Evolutionary conservation across 2,329 filamentous ascomycete genomes (phyloP), one percentile per base, ranked within the genome.

Genomic region (Coniochaeta prunicola): DNA sequence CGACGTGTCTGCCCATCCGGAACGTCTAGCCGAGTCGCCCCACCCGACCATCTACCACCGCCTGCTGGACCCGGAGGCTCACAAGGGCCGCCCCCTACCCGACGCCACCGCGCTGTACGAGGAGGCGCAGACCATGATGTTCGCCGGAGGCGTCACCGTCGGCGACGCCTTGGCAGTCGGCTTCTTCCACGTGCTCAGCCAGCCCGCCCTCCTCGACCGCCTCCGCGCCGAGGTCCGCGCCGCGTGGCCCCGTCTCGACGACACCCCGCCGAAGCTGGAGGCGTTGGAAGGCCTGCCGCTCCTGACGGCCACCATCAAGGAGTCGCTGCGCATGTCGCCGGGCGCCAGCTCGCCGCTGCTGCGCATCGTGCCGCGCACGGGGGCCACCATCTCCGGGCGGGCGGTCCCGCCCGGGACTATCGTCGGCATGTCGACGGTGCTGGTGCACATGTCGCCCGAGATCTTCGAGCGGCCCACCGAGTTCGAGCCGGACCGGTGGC

Each of bases 91-190:
- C 12, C 59, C 62, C 10, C 56, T 67, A 19, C 65, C 65, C 19
- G 63, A 62, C 13, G 57, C 62, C 4, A 59, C 34, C 1, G 63
- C 57, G 26, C 63, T 80, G 3, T 75, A 73, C 50, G 74, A 79
- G 19, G 78, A 80, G 67, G 72, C 71, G 1, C 72, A 75, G 63
- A 72, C 74, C 0, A 67, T 80, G 56, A 68, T 80, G 62, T 78
- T 79, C 61, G 77, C 71, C 8, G 78, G 77, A 15, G 70, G 70
- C 13, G 76, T 80, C 59, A 79, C 77, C 0, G 71, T 73, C 6
- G 76, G 71, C 0, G 74, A 73, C 42, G 70, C 75, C 1, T 61
- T 77, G 8, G 74, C 73, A 67, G 62, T 74, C 9, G 77, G 75
- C 0, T 69, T 69, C 1, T 77, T 71, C 59, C 67, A 78, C 56